Evolutionary conservation across 2,329 filamentous ascomycete genomes (phyloP).

Genomic region (Diaporthe australafricana): DNA sequence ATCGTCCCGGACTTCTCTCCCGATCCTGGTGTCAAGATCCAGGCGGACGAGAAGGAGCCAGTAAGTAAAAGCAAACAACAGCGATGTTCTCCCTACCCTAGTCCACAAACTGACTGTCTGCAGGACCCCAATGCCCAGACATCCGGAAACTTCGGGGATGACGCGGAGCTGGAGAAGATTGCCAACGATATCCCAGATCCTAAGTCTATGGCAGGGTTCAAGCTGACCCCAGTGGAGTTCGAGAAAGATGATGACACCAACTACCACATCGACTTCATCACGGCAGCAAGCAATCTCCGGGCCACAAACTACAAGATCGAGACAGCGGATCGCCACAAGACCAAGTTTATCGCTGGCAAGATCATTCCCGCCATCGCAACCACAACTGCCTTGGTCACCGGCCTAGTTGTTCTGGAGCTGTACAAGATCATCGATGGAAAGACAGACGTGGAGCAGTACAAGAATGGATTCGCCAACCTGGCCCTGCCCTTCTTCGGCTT

Average conservation of each 20-base stretch:
- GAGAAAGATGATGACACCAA: constrained; percentile 98
- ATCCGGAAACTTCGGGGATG: constrained; percentile 72
- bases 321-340: constrained; percentile 93
- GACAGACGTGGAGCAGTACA: constrained; percentile 97
- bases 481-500: constrained; percentile 98
- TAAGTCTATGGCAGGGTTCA: constrained; percentile 86
- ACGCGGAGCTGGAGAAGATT: constrained; percentile 80
- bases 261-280: constrained; percentile 99
- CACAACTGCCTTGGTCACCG: constrained; percentile 94
- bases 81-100: background rate
- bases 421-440: constrained; percentile 98
- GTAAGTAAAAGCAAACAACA: constrained; percentile 56
- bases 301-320: constrained; percentile 99
- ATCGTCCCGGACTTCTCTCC: constrained; percentile 96
- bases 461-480: constrained; percentile 98
- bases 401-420: constrained; percentile 89
- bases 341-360: constrained; percentile 99
- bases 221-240: constrained; percentile 92
- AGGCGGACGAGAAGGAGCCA: constrained; percentile 93
- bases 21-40: constrained; percentile 92
- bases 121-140: constrained; percentile 83
- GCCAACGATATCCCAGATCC: constrained; percentile 79
- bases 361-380: constrained; percentile 99
- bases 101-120: constrained; percentile 3
- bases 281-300: constrained; percentile 93